Evolutionary conservation across 1,139 yeast species (phyloP).

Genomic region (Suhomyces terraborum): DNA sequence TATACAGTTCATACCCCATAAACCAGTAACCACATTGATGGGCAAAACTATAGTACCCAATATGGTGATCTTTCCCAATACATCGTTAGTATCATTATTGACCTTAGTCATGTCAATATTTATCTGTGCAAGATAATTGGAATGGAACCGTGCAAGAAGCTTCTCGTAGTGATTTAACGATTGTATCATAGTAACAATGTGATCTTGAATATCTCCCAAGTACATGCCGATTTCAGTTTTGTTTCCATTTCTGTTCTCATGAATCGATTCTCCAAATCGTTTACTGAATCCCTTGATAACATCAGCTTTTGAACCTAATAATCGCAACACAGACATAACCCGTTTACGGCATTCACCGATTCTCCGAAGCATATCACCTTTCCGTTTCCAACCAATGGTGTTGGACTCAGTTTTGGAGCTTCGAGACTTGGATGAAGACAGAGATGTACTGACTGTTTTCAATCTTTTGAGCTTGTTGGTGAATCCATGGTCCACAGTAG

Average conservation of each 20-base stretch:
- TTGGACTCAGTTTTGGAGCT: constrained; percentile 49
- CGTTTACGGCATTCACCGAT: constrained; percentile 95
- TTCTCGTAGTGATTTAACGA: constrained; percentile 92
- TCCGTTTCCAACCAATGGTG: constrained; percentile 78
- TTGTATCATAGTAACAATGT: constrained; percentile 93
- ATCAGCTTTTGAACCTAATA: constrained; percentile 91
- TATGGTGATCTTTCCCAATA: constrained; percentile 87
- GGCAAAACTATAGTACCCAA: constrained; percentile 95
- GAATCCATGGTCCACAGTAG: constrained; percentile 37
- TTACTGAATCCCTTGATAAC: constrained; percentile 94
- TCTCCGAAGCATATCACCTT: constrained; percentile 91
- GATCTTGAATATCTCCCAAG: constrained; percentile 84
- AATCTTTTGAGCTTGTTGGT: constrained; percentile 20
- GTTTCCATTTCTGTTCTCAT: constrained; percentile 24
- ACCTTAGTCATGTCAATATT: constrained; percentile 97
- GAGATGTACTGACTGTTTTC: constrained; percentile 10
- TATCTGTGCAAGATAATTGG: constrained; percentile 93
- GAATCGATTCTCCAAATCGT: constrained; percentile 83
- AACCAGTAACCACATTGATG: constrained; percentile 89
- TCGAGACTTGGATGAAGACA: constrained; percentile 17
- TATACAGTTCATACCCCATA: constrained; percentile 98
- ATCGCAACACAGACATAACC: constrained; percentile 84
- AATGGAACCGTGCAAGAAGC: constrained; percentile 86
- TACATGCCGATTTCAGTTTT: constrained; percentile 71
- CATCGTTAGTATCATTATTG: constrained; percentile 97